Percentiles rank a stretch among this genome's conserved stretches.
These are phyloP conservation scores for Paramecium caudatum DNA, from an alignment of 73 alveolate species.

Conservation along the genomic window DNA sequence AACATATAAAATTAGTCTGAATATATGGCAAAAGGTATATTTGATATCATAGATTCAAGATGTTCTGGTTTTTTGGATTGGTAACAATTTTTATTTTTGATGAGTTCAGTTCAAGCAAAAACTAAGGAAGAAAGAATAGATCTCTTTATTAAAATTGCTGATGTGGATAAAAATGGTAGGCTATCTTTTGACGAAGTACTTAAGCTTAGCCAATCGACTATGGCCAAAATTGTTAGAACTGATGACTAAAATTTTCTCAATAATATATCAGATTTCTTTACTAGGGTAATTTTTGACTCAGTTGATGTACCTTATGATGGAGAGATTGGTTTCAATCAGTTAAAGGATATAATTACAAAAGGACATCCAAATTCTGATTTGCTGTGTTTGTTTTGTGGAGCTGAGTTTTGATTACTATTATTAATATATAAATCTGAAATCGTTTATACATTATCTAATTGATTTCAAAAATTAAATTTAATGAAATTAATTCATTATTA, in stretches of 20 bases:
- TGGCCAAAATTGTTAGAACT: not conserved
- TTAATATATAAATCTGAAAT: not conserved
- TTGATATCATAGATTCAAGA: not conserved
- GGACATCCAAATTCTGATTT: not conserved
- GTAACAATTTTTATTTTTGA: constrained; percentile 22
- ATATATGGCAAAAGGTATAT: constrained; percentile 47
- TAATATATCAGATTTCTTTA: constrained; percentile 24
- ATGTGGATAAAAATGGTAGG: constrained; percentile 24
- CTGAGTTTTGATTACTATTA: not conserved
- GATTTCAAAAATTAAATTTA: not conserved
- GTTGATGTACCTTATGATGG: not conserved
- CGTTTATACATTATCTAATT: not conserved
- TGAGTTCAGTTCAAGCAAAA: constrained; percentile 55
- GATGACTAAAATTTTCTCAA: not conserved
- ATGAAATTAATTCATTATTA: not conserved
- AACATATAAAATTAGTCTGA: constrained; percentile 28
- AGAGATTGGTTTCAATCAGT: not conserved
- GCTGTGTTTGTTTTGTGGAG: constrained; percentile 39
- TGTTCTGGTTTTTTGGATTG: constrained; percentile 51
- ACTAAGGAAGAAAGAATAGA: constrained; percentile 26
- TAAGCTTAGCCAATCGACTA: not conserved
- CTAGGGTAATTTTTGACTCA: not conserved
- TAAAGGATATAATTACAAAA: constrained; percentile 42
- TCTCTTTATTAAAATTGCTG: constrained; percentile 50
- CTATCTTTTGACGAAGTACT: constrained; percentile 28